phyloP scores from a whole-genome alignment of 345 rosid genomes.

The Citrus maxima region DNA sequence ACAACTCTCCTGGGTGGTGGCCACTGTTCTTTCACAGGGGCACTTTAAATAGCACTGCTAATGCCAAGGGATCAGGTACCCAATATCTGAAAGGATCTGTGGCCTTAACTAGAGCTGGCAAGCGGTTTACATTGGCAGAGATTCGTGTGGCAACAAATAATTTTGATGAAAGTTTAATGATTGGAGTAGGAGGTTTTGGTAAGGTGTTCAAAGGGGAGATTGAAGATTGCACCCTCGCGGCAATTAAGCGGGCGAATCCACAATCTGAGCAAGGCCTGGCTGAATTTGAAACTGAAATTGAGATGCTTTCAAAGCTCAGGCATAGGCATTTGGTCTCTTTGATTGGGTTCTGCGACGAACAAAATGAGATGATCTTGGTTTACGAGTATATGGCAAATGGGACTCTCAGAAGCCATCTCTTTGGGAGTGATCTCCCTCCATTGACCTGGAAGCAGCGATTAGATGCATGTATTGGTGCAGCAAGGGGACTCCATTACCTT shows the following conservation, averaged over 20 bases:
- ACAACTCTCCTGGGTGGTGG: constrained; percentile 51
- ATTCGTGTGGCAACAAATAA: constrained; percentile 73
- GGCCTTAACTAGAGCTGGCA: constrained; percentile 48
- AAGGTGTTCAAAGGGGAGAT: constrained; percentile 82
- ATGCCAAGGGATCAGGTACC: constrained; percentile 52
- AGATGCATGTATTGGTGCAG: constrained; percentile 81
- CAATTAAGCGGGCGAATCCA: constrained; percentile 88
- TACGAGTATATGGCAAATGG: constrained; percentile 93
- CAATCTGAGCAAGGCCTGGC: constrained; percentile 88
- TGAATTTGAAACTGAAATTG: constrained; percentile 87
- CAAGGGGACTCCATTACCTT: constrained; percentile 88
- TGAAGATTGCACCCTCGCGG: constrained; percentile 66
- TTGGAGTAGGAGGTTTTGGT: constrained; percentile 89
- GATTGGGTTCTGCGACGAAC: constrained; percentile 89
- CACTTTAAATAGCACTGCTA: constrained; percentile 37
- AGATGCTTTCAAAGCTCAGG: constrained; percentile 85
- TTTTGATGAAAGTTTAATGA: constrained; percentile 73
- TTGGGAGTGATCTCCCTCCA: constrained; percentile 65
- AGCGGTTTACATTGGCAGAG: constrained; percentile 64
- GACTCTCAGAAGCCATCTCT: constrained; percentile 79
- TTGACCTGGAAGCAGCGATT: constrained; percentile 82
- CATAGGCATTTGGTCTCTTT: constrained; percentile 86
- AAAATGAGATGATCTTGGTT: constrained; percentile 88
- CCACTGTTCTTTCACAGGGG: constrained; percentile 57
- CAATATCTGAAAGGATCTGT: constrained; percentile 33